Conservation (phyloP, 129 eudicot species). For the Flaveria linearis region DNA sequence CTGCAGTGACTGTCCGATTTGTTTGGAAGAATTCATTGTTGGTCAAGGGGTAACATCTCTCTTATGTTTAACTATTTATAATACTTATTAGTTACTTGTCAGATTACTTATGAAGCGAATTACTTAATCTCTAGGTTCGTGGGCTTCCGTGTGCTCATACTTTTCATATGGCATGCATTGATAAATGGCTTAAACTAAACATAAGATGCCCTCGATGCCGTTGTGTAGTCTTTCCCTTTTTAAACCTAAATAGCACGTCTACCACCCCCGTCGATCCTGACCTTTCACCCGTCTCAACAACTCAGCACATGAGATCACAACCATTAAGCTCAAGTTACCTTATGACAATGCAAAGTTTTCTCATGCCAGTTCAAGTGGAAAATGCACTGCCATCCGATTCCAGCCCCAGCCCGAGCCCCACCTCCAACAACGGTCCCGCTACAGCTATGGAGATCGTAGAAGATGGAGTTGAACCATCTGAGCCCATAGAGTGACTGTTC, state of each 20-base stretch:
- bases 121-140: slow-evolving; percentile 59
- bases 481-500: slow-evolving; percentile 27
- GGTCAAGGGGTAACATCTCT: slow-evolving; percentile 76
- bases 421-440: slow-evolving; percentile 18
- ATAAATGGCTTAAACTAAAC: slow-evolving; percentile 88
- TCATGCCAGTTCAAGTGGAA: slow-evolving; percentile 55
- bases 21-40: slow-evolving; percentile 88
- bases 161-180: slow-evolving; percentile 93
- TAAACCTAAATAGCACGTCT: slow-evolving; percentile 67
- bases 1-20: slow-evolving; percentile 97
- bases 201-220: slow-evolving; percentile 96
- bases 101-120: slow-evolving; percentile 6
- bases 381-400: slow-evolving; percentile 36
- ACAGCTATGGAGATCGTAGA: slow-evolving; percentile 44
- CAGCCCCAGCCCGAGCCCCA: slow-evolving; percentile 21
- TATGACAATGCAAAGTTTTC: slow-evolving; percentile 67
- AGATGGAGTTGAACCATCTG: slow-evolving; percentile 46
- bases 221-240: slow-evolving; percentile 74
- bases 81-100: neutral
- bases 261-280: slow-evolving; percentile 58
- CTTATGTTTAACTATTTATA: neutral
- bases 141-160: slow-evolving; percentile 98
- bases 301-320: slow-evolving; percentile 58
- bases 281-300: slow-evolving; percentile 47
- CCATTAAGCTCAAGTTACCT: slow-evolving; percentile 65